A percentile compares a stretch with the other conserved stretches of the same genome.
Evolutionary conservation across 2,329 filamentous ascomycete species (phyloP).

Genomic region (Neofusicoccum parvum): DNA sequence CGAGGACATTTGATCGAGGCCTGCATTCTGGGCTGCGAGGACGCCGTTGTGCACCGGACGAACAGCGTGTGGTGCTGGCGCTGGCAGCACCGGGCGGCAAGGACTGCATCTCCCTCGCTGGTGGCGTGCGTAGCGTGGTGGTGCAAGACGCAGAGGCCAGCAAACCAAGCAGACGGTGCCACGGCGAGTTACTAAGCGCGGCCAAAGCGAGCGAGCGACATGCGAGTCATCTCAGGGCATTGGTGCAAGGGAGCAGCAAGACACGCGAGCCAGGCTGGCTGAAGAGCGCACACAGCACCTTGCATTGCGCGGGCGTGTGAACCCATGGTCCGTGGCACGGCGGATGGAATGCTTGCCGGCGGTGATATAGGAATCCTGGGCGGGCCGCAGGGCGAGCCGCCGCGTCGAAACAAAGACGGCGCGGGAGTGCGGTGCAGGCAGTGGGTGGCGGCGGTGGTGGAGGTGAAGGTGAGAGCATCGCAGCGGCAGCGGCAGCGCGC

Average conservation of each 20-base stretch:
- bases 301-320: not conserved
- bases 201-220: constrained; percentile 9
- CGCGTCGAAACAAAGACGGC: no score
- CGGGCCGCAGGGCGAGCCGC: not conserved
- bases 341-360: constrained; percentile 1
- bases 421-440: not conserved
- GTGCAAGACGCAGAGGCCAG: constrained; percentile 5
- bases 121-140: constrained; percentile 9
- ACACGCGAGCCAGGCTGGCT: constrained; percentile 16
- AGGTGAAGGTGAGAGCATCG: not conserved
- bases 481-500: not conserved
- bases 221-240: not conserved
- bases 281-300: constrained; percentile 18
- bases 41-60: not conserved
- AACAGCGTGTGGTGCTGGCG: not conserved
- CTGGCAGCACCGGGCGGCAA: constrained; percentile 10
- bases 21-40: not conserved
- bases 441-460: not conserved
- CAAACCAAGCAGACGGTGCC: not conserved
- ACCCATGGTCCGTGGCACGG: not conserved
- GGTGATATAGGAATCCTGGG: not conserved
- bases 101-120: constrained; percentile 16
- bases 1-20: not conserved
- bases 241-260: constrained; percentile 15
- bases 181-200: not conserved